A percentile compares a stretch with the other conserved stretches of the same genome.
phyloP scores from a whole-genome alignment of 352 stramenopile species.

The Globisporangium sylvaticum region DNA sequence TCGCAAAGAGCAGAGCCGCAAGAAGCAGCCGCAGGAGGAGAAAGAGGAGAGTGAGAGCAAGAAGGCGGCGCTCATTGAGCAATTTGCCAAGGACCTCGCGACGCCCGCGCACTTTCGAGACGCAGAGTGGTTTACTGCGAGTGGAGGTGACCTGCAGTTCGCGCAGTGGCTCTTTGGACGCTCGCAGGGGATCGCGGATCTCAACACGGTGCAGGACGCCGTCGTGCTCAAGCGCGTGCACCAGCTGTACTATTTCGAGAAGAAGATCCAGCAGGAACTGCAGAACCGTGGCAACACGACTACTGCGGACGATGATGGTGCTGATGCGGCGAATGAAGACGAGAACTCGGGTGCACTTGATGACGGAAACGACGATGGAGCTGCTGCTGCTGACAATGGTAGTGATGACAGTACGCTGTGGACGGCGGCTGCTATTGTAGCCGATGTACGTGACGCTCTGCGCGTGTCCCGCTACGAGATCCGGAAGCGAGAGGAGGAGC shows the following conservation, averaged over 20 bases:
- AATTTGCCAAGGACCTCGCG: background rate
- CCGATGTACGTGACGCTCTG: conserved; percentile 34
- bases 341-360: conserved; percentile 5
- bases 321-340: conserved; percentile 12
- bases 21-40: background rate
- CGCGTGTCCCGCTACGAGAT: conserved; percentile 25
- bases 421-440: conserved; percentile 24
- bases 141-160: conserved; percentile 39
- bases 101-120: conserved; percentile 29
- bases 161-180: conserved; percentile 59
- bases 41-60: background rate
- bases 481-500: conserved; percentile 15
- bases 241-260: conserved; percentile 40
- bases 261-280: conserved; percentile 40
- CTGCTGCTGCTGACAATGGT: background rate
- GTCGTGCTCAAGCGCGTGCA: conserved; percentile 29
- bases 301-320: conserved; percentile 6
- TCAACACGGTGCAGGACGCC: conserved; percentile 24
- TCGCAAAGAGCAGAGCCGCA: background rate
- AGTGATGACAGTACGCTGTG: background rate
- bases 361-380: conserved; percentile 6
- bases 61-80: background rate
- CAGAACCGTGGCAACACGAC: conserved; percentile 14
- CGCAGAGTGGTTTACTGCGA: conserved; percentile 41
- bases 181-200: conserved; percentile 40